phyloP scores from a whole-genome alignment of 2,329 filamentous ascomycete species.

The Apiospora marii region DNA sequence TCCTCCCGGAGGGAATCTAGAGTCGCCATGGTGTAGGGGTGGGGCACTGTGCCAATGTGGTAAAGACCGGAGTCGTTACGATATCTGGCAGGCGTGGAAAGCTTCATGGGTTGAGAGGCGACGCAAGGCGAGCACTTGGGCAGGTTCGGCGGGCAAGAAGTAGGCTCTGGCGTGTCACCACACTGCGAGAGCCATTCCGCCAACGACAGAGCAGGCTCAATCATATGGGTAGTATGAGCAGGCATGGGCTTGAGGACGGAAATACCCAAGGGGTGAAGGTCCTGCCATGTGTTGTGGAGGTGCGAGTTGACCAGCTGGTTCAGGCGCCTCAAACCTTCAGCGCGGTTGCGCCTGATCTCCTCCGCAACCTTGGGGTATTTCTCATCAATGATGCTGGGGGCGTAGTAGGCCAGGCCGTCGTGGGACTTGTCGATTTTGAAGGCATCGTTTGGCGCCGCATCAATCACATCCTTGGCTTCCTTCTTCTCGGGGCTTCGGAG shows the following conservation, averaged over 20 bases:
- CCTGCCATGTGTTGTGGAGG: constrained; percentile 86
- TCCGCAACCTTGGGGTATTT: constrained; percentile 75
- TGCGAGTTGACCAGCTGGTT: constrained; percentile 83
- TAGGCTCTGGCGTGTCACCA: constrained; percentile 73
- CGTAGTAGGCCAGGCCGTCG: constrained; percentile 80
- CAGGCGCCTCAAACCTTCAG: constrained; percentile 70
- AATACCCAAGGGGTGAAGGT: constrained; percentile 78
- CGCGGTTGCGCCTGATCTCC: constrained; percentile 62
- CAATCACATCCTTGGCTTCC: constrained; percentile 67
- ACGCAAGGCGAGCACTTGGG: constrained; percentile 79
- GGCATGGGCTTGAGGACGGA: constrained; percentile 82
- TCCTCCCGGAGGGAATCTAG: constrained; percentile 69
- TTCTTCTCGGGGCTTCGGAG: constrained; percentile 64
- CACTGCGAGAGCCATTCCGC: constrained; percentile 81
- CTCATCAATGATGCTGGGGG: constrained; percentile 64
- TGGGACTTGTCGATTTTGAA: constrained; percentile 72
- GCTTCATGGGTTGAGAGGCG: constrained; percentile 67
- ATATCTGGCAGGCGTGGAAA: constrained; percentile 73
- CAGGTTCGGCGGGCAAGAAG: constrained; percentile 84
- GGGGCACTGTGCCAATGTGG: constrained; percentile 86
- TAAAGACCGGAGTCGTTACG: constrained; percentile 77
- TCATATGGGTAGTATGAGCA: constrained; percentile 75
- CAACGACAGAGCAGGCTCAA: constrained; percentile 74
- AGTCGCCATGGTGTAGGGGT: constrained; percentile 84
- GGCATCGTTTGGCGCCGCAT: constrained; percentile 63